These are phyloP conservation scores for Posidonia australis DNA, from an alignment of 106 monocot species.

Conservation along the genomic window DNA sequence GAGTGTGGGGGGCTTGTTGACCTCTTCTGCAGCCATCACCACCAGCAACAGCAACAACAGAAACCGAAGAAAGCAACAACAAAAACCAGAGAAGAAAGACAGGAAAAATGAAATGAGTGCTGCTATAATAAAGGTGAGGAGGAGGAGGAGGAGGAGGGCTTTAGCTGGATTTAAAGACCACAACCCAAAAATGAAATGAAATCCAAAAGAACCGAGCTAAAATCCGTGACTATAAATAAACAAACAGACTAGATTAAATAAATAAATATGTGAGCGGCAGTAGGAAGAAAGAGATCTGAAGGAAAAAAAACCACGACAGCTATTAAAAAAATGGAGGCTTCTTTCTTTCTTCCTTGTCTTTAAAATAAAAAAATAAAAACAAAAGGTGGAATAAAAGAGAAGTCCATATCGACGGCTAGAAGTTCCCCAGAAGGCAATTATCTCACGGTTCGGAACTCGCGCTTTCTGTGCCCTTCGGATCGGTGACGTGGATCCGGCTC, in stretches of 20 bases:
- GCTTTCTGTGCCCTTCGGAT: not conserved
- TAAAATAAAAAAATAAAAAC: not conserved
- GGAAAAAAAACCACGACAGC: not conserved
- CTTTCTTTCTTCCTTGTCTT: not conserved
- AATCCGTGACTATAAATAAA: not conserved
- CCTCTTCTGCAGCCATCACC: slow-evolving; percentile 3
- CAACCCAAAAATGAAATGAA: not conserved
- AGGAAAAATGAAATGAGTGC: too few relatives aligned
- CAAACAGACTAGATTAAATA: not conserved
- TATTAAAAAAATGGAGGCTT: not conserved
- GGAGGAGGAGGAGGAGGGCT: not conserved
- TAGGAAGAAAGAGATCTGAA: too few relatives aligned
- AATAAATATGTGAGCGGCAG: too few relatives aligned
- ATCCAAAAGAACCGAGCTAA: not conserved
- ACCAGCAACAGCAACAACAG: not conserved
- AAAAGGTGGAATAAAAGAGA: not conserved
- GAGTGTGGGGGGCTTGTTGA: not conserved
- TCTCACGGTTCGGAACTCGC: not conserved
- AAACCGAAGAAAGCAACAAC: too few relatives aligned
- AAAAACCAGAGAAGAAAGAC: too few relatives aligned
- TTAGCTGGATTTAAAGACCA: too few relatives aligned
- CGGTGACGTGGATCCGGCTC: slow-evolving; percentile 2
- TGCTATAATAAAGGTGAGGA: not conserved
- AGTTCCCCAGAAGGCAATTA: not conserved
- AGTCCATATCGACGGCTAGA: not conserved